Conservation (phyloP, 345 rosid genomes). For the Chamaenerion angustifolium region DNA sequence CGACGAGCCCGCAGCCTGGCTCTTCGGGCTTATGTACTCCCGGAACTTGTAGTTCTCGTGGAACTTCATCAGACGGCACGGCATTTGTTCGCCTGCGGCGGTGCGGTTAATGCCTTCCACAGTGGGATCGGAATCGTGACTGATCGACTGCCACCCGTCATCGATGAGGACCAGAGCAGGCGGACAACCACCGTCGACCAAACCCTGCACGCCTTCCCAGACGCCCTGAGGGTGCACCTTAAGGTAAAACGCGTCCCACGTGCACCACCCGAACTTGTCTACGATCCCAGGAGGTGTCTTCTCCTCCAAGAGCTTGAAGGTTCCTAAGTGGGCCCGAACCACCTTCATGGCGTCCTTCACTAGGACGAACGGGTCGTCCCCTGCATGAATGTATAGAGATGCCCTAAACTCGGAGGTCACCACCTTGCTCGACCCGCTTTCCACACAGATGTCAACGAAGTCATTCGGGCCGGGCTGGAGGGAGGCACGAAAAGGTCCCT, state of each 20-base stretch:
- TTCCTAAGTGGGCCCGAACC: conserved; percentile 46
- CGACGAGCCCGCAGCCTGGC: conserved; percentile 1
- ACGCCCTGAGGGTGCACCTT: conserved; percentile 74
- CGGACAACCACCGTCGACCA: conserved; percentile 84
- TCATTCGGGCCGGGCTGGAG: conserved; percentile 57
- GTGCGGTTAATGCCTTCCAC: conserved; percentile 64
- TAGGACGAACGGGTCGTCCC: conserved; percentile 53
- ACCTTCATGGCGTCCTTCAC: conserved; percentile 68
- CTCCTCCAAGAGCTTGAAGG: conserved; percentile 62
- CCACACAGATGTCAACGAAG: conserved; percentile 59
- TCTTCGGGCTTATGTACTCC: conserved; percentile 41
- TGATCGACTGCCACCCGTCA: conserved; percentile 94
- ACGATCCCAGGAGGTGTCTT: conserved; percentile 75
- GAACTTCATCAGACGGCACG: conserved; percentile 70
- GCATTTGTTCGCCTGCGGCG: conserved; percentile 94
- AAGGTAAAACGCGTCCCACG: conserved; percentile 97
- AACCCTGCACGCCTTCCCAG: conserved; percentile 55
- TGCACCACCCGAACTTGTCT: conserved; percentile 96
- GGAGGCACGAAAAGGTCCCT: conserved; percentile 62
- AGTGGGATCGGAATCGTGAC: conserved; percentile 56
- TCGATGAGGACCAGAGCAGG: conserved; percentile 90
- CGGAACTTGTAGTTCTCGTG: conserved; percentile 78
- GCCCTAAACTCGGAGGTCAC: conserved; percentile 28
- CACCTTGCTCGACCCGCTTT: conserved; percentile 70
- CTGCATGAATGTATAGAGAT: conserved; percentile 44